Evolutionary conservation across 371 early-diverging fungal genomes (phyloP), one percentile per base, ranked within the genome.

Genomic region (Mucor velutinosus): DNA sequence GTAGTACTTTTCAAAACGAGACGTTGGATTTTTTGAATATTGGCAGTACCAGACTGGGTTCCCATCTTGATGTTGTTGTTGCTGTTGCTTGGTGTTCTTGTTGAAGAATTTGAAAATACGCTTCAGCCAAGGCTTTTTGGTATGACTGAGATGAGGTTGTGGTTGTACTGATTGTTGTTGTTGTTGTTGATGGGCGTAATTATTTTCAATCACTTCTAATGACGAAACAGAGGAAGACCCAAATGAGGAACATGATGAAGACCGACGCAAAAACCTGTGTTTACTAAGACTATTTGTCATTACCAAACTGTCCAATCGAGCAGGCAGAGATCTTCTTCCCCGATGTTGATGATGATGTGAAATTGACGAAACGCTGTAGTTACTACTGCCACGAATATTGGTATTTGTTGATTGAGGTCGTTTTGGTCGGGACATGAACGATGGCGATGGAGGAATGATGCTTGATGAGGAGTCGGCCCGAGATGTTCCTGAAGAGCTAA

Each of bases 11-110:
- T 65, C 58, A 19, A 65, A 58, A 41, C 49, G 33, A 3, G 58
- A 27, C 5, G 62, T 25, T n/a, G 69, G 69, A 15, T 68, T 68
- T 2, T 58, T 68, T 2, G 69, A 47, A 35, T 68, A 68, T 51
- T 68, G 58, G 32, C 63, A 62, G 58, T 68, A 68, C 69, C 69
- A 68, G 7, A 68, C 69, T 29, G 51, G 62, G 23, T 49, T 29
- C 15, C 41, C 19, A 37, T 45, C 47, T 11, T 37, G 45, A 17
- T 29, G 11, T 32, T 32, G 33, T 23, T 63, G 45, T 30, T 49
- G 27, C 33, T 30, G 27, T 47, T 45, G 47, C 11, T 30, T 19
- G 7, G 35, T 65, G n/a, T 55, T 56, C 39, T 69, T 69, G 14
- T 29, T 59, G 15, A 69, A 59, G 8, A 67, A 57, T 32, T 69